A percentile compares a stretch with the other conserved stretches of the same genome.
phyloP scores from a whole-genome alignment of 2,329 filamentous ascomycete genomes.

The Paradendryphiella salina region DNA sequence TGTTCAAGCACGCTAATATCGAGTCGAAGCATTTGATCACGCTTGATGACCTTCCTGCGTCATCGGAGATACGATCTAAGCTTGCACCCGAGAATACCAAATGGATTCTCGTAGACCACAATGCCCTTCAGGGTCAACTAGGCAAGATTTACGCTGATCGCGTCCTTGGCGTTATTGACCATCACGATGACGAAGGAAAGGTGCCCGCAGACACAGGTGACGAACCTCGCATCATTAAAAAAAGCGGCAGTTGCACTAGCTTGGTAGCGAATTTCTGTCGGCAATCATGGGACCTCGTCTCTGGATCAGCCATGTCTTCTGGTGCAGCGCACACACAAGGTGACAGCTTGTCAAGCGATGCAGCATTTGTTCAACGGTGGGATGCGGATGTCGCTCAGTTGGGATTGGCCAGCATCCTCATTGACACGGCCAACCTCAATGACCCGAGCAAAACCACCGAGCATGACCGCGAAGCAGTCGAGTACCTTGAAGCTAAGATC shows the following conservation, averaged over 20 bases:
- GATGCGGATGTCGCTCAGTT: conserved; percentile 67
- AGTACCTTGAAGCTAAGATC: conserved; percentile 62
- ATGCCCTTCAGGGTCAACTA: conserved; percentile 67
- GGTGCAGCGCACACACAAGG: conserved; percentile 48
- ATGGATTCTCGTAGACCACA: conserved; percentile 82
- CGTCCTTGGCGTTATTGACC: conserved; percentile 72
- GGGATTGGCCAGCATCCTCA: conserved; percentile 69
- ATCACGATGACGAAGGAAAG: conserved; percentile 72
- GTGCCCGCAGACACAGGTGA: conserved; percentile 54
- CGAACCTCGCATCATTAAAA: conserved; percentile 64
- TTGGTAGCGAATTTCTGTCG: conserved; percentile 65
- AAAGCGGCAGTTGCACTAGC: conserved; percentile 73
- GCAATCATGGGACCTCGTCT: conserved; percentile 59
- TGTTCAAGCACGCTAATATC: conserved; percentile 65
- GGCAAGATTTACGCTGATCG: conserved; percentile 56
- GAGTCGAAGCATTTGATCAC: conserved; percentile 66
- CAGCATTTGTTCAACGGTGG: conserved; percentile 45
- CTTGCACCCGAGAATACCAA: conserved; percentile 60
- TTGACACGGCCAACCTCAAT: conserved; percentile 71
- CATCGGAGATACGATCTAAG: conserved; percentile 54
- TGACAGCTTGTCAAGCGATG: conserved; percentile 39
- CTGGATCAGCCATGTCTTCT: conserved; percentile 49
- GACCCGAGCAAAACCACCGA: conserved; percentile 64
- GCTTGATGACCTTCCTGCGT: conserved; percentile 59
- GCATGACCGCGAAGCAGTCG: conserved; percentile 62